Conservation (phyloP, 192 early-diverging fungal species). For the Funneliformis mosseae region DNA sequence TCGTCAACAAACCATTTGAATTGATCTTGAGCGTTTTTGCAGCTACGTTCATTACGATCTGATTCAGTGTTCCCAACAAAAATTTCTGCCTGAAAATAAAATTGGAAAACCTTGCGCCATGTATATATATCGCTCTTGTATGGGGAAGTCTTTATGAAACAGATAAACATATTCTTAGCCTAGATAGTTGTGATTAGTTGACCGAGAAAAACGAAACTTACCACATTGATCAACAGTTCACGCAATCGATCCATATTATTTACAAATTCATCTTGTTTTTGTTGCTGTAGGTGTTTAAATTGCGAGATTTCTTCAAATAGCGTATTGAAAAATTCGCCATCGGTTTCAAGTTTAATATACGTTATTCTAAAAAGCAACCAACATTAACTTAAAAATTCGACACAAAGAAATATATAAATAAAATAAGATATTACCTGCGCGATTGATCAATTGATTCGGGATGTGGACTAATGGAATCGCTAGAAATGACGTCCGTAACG, state of each 20-base stretch:
- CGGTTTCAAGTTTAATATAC: slow-evolving; percentile 50
- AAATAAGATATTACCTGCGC: background rate
- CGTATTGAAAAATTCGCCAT: slow-evolving; percentile 62
- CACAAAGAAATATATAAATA: too few relatives aligned
- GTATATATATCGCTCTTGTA: slow-evolving; percentile 75
- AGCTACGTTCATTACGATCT: slow-evolving; percentile 54
- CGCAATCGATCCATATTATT: slow-evolving; percentile 57
- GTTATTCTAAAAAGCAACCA: slow-evolving; percentile 21
- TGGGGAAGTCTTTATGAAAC: slow-evolving; percentile 56
- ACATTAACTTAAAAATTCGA: background rate
- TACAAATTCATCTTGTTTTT: slow-evolving; percentile 55
- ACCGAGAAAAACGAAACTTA: background rate
- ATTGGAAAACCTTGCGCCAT: slow-evolving; percentile 70
- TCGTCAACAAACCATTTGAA: slow-evolving; percentile 62
- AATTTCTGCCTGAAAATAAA: slow-evolving; percentile 72
- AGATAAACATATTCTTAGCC: background rate
- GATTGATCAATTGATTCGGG: background rate
- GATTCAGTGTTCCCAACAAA: slow-evolving; percentile 63
- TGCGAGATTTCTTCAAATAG: slow-evolving; percentile 60
- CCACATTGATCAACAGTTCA: slow-evolving; percentile 52
- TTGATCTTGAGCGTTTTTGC: slow-evolving; percentile 59
- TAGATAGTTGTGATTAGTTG: background rate
- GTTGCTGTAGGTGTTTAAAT: slow-evolving; percentile 57
- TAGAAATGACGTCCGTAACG: background rate
- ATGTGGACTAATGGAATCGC: background rate